Evolutionary conservation across 345 rosid genomes (phyloP).

Genomic region (Boechera retrofracta): DNA sequence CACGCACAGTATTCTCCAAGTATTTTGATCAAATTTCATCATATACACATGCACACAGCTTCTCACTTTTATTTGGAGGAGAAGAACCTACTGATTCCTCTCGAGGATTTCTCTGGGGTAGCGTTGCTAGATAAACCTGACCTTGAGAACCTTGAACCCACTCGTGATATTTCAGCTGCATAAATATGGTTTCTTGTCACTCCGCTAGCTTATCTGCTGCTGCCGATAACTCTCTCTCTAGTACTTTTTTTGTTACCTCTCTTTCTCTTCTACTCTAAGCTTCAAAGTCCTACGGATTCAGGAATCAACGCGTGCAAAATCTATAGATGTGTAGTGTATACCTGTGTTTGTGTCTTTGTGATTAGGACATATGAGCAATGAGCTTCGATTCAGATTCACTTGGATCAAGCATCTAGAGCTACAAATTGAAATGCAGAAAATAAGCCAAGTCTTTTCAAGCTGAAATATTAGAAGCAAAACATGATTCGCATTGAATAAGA

Average conservation of each 20-base stretch:
- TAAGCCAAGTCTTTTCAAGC: neutral
- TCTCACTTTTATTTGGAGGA: too few species aligned
- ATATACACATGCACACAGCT: too few species aligned
- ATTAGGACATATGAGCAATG: constrained; percentile 2
- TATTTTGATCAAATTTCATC: too few species aligned
- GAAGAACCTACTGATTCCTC: too few species aligned
- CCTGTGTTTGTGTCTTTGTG: neutral
- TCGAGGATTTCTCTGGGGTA: too few species aligned
- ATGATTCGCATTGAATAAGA: neutral
- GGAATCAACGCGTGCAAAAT: neutral
- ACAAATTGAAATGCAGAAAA: neutral
- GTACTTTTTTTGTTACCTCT: constrained; percentile 17
- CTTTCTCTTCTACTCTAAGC: neutral
- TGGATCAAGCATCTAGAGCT: constrained; percentile 18
- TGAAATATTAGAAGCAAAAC: constrained; percentile 1
- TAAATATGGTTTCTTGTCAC: constrained; percentile 94
- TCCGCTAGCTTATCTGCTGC: constrained; percentile 94
- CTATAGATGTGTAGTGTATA: neutral
- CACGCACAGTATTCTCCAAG: too few species aligned
- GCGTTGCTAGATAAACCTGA: too few species aligned
- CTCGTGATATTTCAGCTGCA: constrained; percentile 59
- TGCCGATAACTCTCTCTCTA: constrained; percentile 82
- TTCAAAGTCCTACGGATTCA: neutral
- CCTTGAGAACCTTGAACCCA: too few species aligned
- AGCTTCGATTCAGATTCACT: neutral